Percentiles rank a stretch among this genome's conserved stretches.
These are phyloP conservation scores for Flaveria robusta DNA, from an alignment of 129 eudicot species.

Conservation along the genomic window DNA sequence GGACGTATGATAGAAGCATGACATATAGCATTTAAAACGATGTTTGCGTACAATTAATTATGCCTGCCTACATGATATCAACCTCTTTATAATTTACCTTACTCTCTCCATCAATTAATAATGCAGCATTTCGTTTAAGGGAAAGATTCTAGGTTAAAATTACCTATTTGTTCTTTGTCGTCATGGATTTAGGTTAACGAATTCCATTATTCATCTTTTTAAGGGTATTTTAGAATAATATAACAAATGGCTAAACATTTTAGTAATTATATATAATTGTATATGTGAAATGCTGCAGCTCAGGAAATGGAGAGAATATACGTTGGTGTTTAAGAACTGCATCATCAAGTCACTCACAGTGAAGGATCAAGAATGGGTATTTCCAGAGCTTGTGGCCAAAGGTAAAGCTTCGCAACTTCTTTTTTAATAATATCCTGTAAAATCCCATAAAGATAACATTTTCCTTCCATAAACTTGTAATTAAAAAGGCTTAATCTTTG, in stretches of 20 bases:
- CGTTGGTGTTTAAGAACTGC: neutral
- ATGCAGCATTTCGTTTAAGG: neutral
- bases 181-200: neutral
- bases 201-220: constrained; percentile 2
- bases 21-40: neutral
- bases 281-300: neutral
- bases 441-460: neutral
- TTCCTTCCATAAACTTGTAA: neutral
- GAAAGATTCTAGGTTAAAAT: neutral
- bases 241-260: neutral
- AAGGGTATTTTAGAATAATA: constrained; percentile 15
- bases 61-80: too few relatives aligned
- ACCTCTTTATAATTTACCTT: neutral
- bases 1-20: neutral
- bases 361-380: constrained; percentile 89
- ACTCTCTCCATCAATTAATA: neutral
- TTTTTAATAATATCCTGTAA: constrained; percentile 67
- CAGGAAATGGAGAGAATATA: neutral
- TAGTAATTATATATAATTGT: neutral
- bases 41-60: neutral
- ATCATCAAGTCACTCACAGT: constrained; percentile 46
- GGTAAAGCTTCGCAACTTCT: constrained; percentile 72
- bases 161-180: neutral
- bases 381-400: constrained; percentile 84
- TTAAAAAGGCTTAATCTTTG: neutral